A percentile compares a stretch with the other conserved stretches of the same genome.
Conservation (phyloP, 148 eudicot species). For the Beta vulgaris region DNA sequence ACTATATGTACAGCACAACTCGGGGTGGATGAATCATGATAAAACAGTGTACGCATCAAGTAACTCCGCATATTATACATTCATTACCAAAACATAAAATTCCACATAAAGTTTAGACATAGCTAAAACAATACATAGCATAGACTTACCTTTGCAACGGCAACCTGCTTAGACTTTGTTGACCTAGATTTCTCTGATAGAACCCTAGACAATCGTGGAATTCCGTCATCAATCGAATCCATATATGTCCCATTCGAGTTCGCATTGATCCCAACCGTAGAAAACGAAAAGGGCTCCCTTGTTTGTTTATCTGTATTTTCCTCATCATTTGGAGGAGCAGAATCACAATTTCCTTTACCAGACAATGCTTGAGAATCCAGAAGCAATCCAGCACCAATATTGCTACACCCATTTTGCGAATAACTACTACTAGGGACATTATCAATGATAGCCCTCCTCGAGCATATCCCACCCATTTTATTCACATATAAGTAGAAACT, state of each 20-base stretch:
- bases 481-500: conserved; percentile 20
- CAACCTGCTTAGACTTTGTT: conserved; percentile 71
- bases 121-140: background rate
- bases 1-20: background rate
- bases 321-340: conserved; percentile 25
- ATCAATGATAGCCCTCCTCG: conserved; percentile 72
- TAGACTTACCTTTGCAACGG: conserved; percentile 77
- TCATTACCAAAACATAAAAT: background rate
- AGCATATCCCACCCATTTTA: conserved; percentile 90
- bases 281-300: conserved; percentile 65
- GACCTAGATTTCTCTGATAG: conserved; percentile 67
- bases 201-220: conserved; percentile 68
- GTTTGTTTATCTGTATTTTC: conserved; percentile 40
- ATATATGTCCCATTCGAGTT: conserved; percentile 28
- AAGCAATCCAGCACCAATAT: conserved; percentile 41
- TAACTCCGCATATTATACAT: background rate
- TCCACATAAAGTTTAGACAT: background rate
- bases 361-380: conserved; percentile 44
- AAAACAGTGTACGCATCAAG: conserved; percentile 1
- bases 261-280: conserved; percentile 33
- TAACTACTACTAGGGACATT: conserved; percentile 43
- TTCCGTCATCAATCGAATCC: conserved; percentile 71
- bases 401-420: conserved; percentile 56
- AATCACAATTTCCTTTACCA: conserved; percentile 28
- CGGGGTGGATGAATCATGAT: background rate